Evolutionary conservation across 140 eudicot species (phyloP), one percentile per base, ranked within the genome.

Genomic region (Stevia rebaudiana): DNA sequence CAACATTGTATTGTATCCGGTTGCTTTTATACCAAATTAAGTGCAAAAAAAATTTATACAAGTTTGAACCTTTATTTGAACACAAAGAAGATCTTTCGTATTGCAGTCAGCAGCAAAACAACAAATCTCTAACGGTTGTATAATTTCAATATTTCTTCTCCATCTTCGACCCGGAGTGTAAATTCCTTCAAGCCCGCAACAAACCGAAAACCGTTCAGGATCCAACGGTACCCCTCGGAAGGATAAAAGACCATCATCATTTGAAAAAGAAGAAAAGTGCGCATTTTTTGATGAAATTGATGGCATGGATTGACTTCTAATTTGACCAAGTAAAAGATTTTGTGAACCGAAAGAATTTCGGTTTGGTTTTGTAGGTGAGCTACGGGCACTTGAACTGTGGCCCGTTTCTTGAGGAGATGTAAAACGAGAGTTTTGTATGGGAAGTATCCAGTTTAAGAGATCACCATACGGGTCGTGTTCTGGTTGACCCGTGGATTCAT

Each of bases 261-360:
- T 73, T 63, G 79, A 69, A 59, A 39, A 72, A 43, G 86, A 40
- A 35, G 85, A 78, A 35, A 86, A 48, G 41, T 81, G 71, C 64
- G 67, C 40, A 23, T 44, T 55, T 63, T 71, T 83, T 63, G 86
- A 82, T 56, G 89, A 83, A 71, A 91, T 76, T 50, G 96, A 85
- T 61, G 98, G 81, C 98, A 87, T 87, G 23, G 98, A 91, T 63
- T 88, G 91, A 72, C 96, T 92, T 80, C 95, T 88, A 54, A 88
- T 81, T 68, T 85, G 81, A 49, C 89, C 86, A 57, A 87, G 82
- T 55, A 87, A 74, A 59, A 83, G 78, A 31, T 88, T 84, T 52
- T 85, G 96, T n/a, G 98, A 84, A 40, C 88, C 82, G 52, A 92
- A 76, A 55, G 96, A 85, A 18, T 71, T 80, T 16, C 90, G 75